A percentile compares a stretch with the other conserved stretches of the same genome.
Evolutionary conservation across 2,329 filamentous ascomycete genomes (phyloP).

Genomic region (Sclerotinia spermophila): DNA sequence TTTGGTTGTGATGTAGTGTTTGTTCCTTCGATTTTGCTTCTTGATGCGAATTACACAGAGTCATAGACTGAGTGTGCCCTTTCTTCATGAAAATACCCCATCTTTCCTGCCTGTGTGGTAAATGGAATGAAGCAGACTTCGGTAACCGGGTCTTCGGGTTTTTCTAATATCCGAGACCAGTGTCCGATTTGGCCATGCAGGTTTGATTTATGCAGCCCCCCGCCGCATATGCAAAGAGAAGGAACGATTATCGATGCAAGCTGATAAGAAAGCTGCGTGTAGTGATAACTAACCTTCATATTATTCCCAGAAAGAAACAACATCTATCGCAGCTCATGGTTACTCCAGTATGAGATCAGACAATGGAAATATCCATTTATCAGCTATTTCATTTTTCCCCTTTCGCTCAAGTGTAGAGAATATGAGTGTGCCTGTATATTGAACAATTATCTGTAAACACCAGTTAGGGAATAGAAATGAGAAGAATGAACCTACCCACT

Average conservation of each 20-base stretch:
- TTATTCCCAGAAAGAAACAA: neutral
- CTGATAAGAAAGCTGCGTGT: neutral
- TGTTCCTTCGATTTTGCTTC: neutral
- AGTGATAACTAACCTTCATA: neutral
- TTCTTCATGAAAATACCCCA: neutral
- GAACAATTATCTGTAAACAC: too few relatives aligned
- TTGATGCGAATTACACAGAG: neutral
- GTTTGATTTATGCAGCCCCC: neutral
- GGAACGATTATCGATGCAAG: neutral
- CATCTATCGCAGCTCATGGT: neutral
- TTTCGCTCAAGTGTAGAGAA: neutral
- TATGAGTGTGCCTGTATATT: too few relatives aligned
- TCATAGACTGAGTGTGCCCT: neutral
- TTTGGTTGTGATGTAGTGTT: neutral
- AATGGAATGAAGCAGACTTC: neutral
- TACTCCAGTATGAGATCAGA: neutral
- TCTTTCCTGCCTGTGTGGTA: neutral
- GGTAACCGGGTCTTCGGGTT: neutral
- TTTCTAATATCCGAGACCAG: neutral
- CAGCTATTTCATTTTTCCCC: neutral
- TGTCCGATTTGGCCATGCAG: neutral
- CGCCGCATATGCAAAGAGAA: neutral
- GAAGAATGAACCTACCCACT: too few relatives aligned
- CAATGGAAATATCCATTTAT: neutral
- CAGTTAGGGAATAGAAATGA: too few relatives aligned